Base-by-base conservation (phyloP, 2,329 filamentous ascomycete genomes). In the Cladophialophora carrionii region DNA sequence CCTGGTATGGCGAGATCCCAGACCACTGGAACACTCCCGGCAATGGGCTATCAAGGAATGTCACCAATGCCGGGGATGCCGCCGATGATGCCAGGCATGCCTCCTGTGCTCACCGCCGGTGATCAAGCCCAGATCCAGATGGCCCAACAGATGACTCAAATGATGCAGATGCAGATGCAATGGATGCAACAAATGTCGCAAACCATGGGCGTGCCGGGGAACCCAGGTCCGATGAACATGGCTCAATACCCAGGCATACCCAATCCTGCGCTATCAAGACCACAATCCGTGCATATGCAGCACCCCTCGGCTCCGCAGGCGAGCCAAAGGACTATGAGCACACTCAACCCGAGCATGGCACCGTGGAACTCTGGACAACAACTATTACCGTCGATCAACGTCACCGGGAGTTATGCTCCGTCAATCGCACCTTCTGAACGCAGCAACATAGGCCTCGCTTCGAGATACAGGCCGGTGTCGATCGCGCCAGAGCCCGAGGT, bases 401-500 rank as follows among this genome's bases (percentile, higher is more conserved):
- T 63, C 34, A 67, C 62, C 48, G 70, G 69, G 6, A 77, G 85
- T 8, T 98, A 98, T 77, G 85, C 92, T 0, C 88, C 92, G 0
- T 98, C 94, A 0, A 96, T 99, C 71, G 94, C 95, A 2, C 95
- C 95, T 0, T 96, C 92, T 4, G 95, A 98, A 79, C 89, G 95
- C 67, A 98, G 93, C 82, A 98, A 96, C 76, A 82, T 97, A 67
- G 95, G 95, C 17, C 84, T 96, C 59, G 92, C 95, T 8, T 89
- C 91, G 34, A 88, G 95, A 52, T 99, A 99, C 78, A 87, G 95
- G 53, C 92, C 95, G 1, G 94, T 98, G 0, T 92, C 91, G 0
- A 88, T 89, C 49, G 81, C 84, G 61, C 68, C 70, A 4, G 72
- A 72, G 5, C 65, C 66, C 29, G 56, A 69, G 6, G 37, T 34